A percentile compares a stretch with the other conserved stretches of the same genome.
phyloP scores from a whole-genome alignment of 305 asterid species.

The Solanum hybrid region DNA sequence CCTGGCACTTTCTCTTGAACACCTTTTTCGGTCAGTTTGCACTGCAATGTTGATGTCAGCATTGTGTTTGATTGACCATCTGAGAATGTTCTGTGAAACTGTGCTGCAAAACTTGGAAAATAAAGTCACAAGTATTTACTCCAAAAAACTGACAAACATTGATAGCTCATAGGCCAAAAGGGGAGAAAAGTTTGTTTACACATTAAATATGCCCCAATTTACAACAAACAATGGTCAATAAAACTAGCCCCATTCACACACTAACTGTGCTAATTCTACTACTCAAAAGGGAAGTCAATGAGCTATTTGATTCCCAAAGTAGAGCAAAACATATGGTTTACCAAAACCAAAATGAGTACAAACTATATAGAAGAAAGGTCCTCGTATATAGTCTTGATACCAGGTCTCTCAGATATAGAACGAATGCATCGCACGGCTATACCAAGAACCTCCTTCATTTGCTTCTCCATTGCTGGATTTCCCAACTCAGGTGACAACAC shows the following conservation, averaged over 20 bases:
- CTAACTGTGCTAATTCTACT: constrained; percentile 33
- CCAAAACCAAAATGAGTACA: constrained; percentile 9
- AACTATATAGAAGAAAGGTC: constrained; percentile 79
- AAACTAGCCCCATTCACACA: constrained; percentile 16
- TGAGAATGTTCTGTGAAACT: not conserved
- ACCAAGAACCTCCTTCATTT: constrained; percentile 86
- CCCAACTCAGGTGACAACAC: constrained; percentile 43
- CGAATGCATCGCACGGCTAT: constrained; percentile 81
- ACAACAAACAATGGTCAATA: constrained; percentile 24
- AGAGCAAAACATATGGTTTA: constrained; percentile 9
- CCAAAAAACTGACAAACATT: not conserved
- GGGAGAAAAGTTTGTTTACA: not conserved
- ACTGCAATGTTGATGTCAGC: not conserved
- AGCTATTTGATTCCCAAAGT: constrained; percentile 66
- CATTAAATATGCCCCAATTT: constrained; percentile 26
- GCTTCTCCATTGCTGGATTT: constrained; percentile 62
- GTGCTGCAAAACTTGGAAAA: not conserved
- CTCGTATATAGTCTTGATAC: constrained; percentile 88
- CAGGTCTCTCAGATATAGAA: constrained; percentile 82
- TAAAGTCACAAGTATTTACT: not conserved
- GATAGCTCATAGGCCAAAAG: not conserved
- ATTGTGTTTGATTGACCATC: not conserved
- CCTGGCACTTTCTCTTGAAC: not conserved
- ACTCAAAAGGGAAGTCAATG: constrained; percentile 59
- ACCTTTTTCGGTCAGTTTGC: not conserved